Evolutionary conservation across 2,329 filamentous ascomycete species (phyloP).

Genomic region (Pyricularia grisea): DNA sequence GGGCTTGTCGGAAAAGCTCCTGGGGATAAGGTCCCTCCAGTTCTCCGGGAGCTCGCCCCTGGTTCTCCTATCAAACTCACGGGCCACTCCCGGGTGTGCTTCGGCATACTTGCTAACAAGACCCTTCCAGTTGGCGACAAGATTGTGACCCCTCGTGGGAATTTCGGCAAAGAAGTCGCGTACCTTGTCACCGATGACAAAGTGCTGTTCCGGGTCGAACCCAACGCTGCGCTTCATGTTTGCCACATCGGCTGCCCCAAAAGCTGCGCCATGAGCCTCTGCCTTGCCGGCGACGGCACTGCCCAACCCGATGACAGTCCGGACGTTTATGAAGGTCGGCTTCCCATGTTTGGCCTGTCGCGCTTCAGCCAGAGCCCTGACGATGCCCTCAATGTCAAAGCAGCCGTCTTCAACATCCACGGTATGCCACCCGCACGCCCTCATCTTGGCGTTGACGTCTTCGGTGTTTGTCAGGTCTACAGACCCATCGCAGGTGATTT

Average conservation of each 20-base stretch:
- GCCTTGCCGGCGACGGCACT: conserved; percentile 36
- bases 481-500: conserved; percentile 45
- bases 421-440: conserved; percentile 41
- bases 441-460: conserved; percentile 45
- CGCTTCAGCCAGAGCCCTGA: conserved; percentile 31
- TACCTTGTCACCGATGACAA: conserved; percentile 33
- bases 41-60: conserved; percentile 35
- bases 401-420: conserved; percentile 39
- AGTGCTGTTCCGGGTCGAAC: conserved; percentile 37
- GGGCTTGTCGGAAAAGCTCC: conserved; percentile 34
- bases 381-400: conserved; percentile 35
- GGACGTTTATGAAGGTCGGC: conserved; percentile 41
- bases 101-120: conserved; percentile 15
- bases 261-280: conserved; percentile 47
- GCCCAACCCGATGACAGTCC: conserved; percentile 45
- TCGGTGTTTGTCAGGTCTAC: conserved; percentile 43
- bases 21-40: conserved; percentile 41
- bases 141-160: conserved; percentile 30
- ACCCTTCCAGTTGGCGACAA: conserved; percentile 37
- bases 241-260: conserved; percentile 41
- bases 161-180: conserved; percentile 42
- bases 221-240: conserved; percentile 42
- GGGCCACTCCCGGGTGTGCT: conserved; percentile 14
- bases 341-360: conserved; percentile 18
- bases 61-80: conserved; percentile 36